A percentile compares a stretch with the other conserved stretches of the same genome.
These are phyloP conservation scores for Rhizopogon roseolus DNA, from an alignment of 768 basidiomycete genomes.

Conservation along the genomic window DNA sequence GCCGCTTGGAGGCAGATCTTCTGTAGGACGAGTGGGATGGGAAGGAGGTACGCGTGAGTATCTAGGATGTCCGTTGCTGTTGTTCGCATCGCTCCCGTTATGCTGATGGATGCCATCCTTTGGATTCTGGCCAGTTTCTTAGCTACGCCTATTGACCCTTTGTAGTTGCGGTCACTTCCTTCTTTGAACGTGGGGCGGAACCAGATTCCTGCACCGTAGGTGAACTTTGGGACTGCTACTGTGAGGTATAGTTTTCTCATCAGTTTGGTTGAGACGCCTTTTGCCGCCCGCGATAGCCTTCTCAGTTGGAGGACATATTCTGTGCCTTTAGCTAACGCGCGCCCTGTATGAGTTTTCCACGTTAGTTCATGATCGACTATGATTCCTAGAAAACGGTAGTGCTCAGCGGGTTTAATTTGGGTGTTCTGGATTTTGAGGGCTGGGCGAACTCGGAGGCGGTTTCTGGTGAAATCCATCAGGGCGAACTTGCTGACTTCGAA, in stretches of 20 bases:
- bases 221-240: conserved; percentile 15
- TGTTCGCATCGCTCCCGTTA: conserved; percentile 15
- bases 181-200: not conserved
- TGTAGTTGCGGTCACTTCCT: fast-evolving
- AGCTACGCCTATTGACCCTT: not conserved
- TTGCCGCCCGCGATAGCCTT: not conserved
- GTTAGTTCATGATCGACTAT: conserved; percentile 2
- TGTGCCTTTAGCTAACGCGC: not conserved
- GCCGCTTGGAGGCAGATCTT: not conserved
- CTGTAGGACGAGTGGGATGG: conserved; percentile 1
- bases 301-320: not conserved
- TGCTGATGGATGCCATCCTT: conserved; percentile 7
- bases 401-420: not conserved
- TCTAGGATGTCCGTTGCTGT: conserved; percentile 8
- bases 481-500: conserved; percentile 10
- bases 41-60: conserved; percentile 2
- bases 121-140: conserved; percentile 8
- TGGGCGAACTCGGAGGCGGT: not conserved
- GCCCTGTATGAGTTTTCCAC: not conserved
- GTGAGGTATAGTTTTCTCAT: conserved; percentile 10
- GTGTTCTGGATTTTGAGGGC: not conserved
- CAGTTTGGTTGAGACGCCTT: not conserved
- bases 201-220: conserved; percentile 18
- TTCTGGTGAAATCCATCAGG: not conserved
- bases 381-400: not conserved